Conservation (phyloP, 257 asterid genomes). For the Nicotiana sylvestris region DNA sequence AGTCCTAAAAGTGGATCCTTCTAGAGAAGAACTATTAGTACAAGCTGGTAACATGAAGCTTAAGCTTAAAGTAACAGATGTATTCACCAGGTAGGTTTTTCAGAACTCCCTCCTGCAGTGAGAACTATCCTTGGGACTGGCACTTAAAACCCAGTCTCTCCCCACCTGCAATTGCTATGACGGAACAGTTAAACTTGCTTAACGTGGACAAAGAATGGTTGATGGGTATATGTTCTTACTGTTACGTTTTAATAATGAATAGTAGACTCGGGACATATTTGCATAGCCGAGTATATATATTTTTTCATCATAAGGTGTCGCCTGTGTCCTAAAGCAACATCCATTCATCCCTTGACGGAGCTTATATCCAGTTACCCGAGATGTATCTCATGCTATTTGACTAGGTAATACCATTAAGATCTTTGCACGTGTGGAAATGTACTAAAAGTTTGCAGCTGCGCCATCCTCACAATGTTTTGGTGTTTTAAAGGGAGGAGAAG, state of each 20-base stretch:
- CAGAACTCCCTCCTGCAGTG: neutral
- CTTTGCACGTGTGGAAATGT: neutral
- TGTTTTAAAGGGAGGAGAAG: neutral
- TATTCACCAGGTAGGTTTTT: conserved; percentile 20
- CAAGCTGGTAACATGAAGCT: conserved; percentile 82
- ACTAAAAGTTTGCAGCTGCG: neutral
- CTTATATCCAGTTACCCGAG: neutral
- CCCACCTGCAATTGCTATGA: neutral
- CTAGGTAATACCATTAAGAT: neutral
- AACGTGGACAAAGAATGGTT: neutral
- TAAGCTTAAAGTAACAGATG: conserved; percentile 62
- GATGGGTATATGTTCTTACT: neutral
- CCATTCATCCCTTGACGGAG: neutral
- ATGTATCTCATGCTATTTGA: neutral
- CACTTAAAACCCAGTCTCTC: neutral
- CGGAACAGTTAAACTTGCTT: neutral
- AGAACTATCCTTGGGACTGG: neutral
- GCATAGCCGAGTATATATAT: neutral
- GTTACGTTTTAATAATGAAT: too few species aligned
- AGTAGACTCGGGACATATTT: neutral
- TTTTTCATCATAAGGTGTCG: too few species aligned
- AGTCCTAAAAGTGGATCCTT: conserved; percentile 62
- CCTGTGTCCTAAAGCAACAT: too few species aligned
- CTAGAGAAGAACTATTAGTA: conserved; percentile 65
- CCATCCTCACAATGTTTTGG: neutral